A percentile compares a stretch with the other conserved stretches of the same genome.
Evolutionary conservation across 176 grass and related monocot species (phyloP).

Genomic region (Musa troglodytarum): DNA sequence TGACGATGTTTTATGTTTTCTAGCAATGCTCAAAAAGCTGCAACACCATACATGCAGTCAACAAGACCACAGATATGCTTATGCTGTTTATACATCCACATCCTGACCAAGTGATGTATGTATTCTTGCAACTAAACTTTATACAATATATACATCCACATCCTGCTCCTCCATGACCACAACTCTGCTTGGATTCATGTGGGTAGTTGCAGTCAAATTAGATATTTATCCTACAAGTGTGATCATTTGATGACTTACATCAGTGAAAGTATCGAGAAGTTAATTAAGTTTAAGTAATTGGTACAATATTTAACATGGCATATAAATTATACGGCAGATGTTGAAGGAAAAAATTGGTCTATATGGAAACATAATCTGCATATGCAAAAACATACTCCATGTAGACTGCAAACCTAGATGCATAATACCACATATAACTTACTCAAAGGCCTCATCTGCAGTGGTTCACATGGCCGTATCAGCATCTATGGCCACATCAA

Average conservation of each 20-base stretch:
- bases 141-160: not conserved
- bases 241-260: not conserved
- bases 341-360: not conserved
- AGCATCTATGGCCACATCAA: not conserved
- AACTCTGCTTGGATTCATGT: not conserved
- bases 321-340: not conserved
- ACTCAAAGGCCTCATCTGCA: not conserved
- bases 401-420: not conserved
- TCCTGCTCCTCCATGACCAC: not conserved
- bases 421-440: not conserved
- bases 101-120: not conserved
- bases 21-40: not conserved
- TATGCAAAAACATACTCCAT: not conserved
- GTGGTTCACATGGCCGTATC: not conserved
- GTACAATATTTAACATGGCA: not conserved
- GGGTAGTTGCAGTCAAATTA: not conserved
- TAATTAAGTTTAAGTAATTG: not conserved
- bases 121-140: not conserved
- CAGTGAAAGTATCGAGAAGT: no score
- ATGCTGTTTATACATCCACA: not conserved
- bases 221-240: not conserved
- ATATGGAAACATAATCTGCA: not conserved
- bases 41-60: not conserved
- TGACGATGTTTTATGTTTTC: not conserved
- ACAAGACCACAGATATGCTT: not conserved